Evolutionary conservation across 805 yeast species (phyloP), one percentile per base, ranked within the genome.

Genomic region (Barnettozyma californica): DNA sequence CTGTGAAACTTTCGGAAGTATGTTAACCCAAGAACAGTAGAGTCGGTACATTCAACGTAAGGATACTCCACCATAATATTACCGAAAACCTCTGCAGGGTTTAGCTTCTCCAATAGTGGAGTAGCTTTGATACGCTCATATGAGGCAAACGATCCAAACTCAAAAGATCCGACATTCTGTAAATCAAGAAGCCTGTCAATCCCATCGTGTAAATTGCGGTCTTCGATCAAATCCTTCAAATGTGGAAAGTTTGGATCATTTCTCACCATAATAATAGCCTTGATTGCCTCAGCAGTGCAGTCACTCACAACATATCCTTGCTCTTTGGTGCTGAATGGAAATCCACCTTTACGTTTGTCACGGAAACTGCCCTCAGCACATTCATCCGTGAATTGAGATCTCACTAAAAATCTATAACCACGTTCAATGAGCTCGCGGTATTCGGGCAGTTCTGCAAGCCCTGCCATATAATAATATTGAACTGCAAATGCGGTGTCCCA

Each of bases 31-130:
- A 94, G 69, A 6, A 94, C 95, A 1, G 92, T 82, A 0, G 98
- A 91, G 67, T 95, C 99, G 0, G 98, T 90, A 65, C 99, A 94
- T 66, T 94, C 99, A 19, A 95, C 97, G 62, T 94, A 94, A 0
- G 99, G 98, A 64, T 88, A 94, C 66, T 94, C 99, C 23, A 94
- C 95, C 99, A 94, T 94, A 50, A 94, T 94, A 58, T 94, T 91
- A 49, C 96, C 96, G 68, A 94, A 94, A 0, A 94, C 99, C 64
- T 94, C 99, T 1, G 99, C 99, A 0, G 99, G 98, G 57, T 92
- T 92, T 49, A 94, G 69, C 45, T 67, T 59, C 63, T 94, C 99
- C 50, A 94, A 61, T 35, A 80, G 51, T 13, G 89, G 80, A 0
- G 96, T 80, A 0, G 96, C 90, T 56, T 90, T 83, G 53, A 88